Percentiles rank a stretch among this genome's conserved stretches.
phyloP scores from a whole-genome alignment of 106 monocot species.

The Acorus gramineus region DNA sequence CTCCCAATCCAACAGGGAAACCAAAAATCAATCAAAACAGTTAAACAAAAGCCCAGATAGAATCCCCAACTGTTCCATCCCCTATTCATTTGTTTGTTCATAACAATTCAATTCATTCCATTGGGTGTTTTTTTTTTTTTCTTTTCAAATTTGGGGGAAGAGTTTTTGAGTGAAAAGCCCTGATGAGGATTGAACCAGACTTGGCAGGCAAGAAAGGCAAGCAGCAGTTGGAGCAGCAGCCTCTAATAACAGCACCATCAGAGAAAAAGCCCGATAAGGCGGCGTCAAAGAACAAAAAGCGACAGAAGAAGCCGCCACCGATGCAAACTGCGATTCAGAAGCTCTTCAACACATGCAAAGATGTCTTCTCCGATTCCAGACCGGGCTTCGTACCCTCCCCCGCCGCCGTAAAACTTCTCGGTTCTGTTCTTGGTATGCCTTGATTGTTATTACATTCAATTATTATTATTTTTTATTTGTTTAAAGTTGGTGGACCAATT shows the following conservation, averaged over 20 bases:
- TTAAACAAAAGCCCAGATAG: too few species aligned
- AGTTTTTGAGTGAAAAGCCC: background rate
- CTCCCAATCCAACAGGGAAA: too few species aligned
- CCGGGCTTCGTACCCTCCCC: conserved; percentile 9
- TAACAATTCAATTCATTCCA: too few species aligned
- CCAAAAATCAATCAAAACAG: too few species aligned
- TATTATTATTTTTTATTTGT: background rate
- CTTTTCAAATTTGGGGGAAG: too few species aligned
- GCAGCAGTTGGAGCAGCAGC: too few species aligned
- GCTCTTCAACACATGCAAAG: conserved; percentile 10
- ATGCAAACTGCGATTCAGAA: conserved; percentile 13
- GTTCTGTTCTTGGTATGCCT: conserved; percentile 16
- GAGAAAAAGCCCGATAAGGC: background rate
- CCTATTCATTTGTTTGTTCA: too few species aligned
- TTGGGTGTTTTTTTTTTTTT: too few species aligned
- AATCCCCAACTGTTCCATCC: too few species aligned
- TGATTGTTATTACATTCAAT: background rate
- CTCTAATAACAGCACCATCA: too few species aligned
- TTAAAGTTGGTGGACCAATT: background rate
- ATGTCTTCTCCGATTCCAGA: conserved; percentile 7
- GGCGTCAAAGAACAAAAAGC: conserved; percentile 4
- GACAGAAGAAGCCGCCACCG: conserved; percentile 1
- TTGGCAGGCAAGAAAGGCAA: background rate
- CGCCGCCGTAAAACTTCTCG: conserved; percentile 14
- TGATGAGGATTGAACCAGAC: conserved; percentile 5